A percentile compares a stretch with the other conserved stretches of the same genome.
Evolutionary conservation across 495 filamentous ascomycete species (phyloP).

Genomic region (Trichoderma gamsii): DNA sequence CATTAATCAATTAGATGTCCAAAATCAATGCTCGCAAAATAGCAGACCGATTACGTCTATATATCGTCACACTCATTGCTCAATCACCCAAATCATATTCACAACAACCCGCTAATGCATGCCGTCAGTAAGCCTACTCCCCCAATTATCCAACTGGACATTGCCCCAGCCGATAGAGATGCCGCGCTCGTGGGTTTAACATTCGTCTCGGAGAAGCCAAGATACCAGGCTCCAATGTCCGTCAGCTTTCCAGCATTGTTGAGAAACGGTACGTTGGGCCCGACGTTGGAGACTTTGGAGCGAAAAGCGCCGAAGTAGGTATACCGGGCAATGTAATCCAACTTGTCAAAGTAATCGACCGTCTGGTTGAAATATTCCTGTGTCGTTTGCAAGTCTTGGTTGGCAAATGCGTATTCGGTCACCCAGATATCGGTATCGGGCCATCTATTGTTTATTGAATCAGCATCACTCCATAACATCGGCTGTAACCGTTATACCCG

Average conservation of each 20-base stretch:
- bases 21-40: too few species aligned
- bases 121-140: background rate
- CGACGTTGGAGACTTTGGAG: slow-evolving; percentile 47
- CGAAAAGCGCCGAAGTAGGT: slow-evolving; percentile 59
- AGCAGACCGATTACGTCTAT: too few species aligned
- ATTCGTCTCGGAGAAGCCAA: slow-evolving; percentile 29
- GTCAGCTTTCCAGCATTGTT: slow-evolving; percentile 45
- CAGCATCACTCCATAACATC: background rate
- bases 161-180: slow-evolving; percentile 30
- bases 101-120: background rate
- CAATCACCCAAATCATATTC: background rate
- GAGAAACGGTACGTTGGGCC: slow-evolving; percentile 48
- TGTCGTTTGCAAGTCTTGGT: slow-evolving; percentile 38
- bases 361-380: slow-evolving; percentile 52
- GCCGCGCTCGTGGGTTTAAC: slow-evolving; percentile 35
- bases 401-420: slow-evolving; percentile 48
- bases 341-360: slow-evolving; percentile 43
- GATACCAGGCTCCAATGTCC: slow-evolving; percentile 54
- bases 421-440: slow-evolving; percentile 51
- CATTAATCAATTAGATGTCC: too few species aligned
- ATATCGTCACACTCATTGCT: too few species aligned
- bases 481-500: background rate
- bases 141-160: background rate
- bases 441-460: slow-evolving; percentile 25
- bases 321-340: slow-evolving; percentile 46